Conservation (phyloP, 1,139 yeast genomes). For the Candida sojae region DNA sequence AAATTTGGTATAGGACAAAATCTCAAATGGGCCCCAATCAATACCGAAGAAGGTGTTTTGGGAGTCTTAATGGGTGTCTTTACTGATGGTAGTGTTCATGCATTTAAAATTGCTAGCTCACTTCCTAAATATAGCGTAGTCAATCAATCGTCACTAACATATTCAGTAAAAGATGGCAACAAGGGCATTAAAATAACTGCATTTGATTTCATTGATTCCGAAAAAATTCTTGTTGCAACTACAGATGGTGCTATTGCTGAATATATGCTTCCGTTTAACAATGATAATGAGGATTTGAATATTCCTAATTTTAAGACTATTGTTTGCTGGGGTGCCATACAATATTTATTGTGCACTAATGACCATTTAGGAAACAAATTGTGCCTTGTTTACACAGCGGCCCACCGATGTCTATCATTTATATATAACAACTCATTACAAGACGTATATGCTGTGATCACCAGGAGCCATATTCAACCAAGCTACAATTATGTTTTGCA, state of each 20-base stretch:
- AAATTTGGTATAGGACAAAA: constrained; percentile 55
- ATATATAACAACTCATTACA: constrained; percentile 43
- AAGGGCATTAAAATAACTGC: constrained; percentile 40
- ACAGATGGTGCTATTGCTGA: constrained; percentile 69
- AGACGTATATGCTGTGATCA: constrained; percentile 27
- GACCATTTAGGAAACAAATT: constrained; percentile 28
- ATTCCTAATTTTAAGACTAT: constrained; percentile 53
- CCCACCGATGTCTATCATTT: constrained; percentile 45
- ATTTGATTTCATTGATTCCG: constrained; percentile 55
- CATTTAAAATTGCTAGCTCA: constrained; percentile 40
- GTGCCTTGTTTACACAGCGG: constrained; percentile 47
- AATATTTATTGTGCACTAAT: constrained; percentile 41
- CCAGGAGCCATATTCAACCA: constrained; percentile 26
- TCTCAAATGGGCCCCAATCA: constrained; percentile 52
- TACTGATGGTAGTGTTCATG: constrained; percentile 63
- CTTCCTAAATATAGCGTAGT: constrained; percentile 24
- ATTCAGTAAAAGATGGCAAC: constrained; percentile 18
- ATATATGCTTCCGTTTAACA: constrained; percentile 40
- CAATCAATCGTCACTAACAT: constrained; percentile 28
- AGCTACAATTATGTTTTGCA: constrained; percentile 29
- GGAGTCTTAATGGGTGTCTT: constrained; percentile 56
- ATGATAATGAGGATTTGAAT: constrained; percentile 14
- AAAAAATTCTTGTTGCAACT: constrained; percentile 60
- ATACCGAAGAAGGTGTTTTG: constrained; percentile 28
- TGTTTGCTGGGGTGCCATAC: constrained; percentile 53